Base-by-base conservation (phyloP, 768 basidiomycete genomes). In the Lactarius indigo region DNA sequence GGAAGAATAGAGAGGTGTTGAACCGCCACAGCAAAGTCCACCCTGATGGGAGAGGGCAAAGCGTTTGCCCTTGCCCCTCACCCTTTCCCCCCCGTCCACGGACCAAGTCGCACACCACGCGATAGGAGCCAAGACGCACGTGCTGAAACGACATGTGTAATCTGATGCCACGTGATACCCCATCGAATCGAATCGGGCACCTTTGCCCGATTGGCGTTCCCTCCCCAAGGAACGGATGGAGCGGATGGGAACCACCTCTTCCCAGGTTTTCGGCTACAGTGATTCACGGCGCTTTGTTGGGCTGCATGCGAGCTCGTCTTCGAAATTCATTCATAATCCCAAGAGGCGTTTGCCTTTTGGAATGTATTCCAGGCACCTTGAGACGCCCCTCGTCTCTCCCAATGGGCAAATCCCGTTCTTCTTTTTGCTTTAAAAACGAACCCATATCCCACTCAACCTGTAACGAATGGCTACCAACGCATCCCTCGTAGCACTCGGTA, bases 341-440 rank as follows among this genome's bases (percentile, higher is more conserved):
- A 10, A 28, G 18, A 28, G 9, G 41, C 23, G 28, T 26, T 52
- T 17, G 23, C 33, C 30, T 47, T 50, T 47, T 50, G 31, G 30
- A 20, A 31, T 61, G 64, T 2, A 65, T 61, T 61, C 64, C 64
- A 65, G 64, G 64, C 54, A 61, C 64, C 13, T 0, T 35, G 44
- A 47, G 44, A 18, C 12, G 10, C 18, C n/a, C 13, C n/a, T 52
- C 30, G n/a, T 23, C 31, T 37, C 37, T 30, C 64, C 35, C 39
- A 39, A 42, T 59, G 44, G 60, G 52, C 42, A 35, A 35, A 35
- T 12, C 35, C 35, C 35, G 35, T 35, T 37, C 35, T 37, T 35
- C 35, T 2, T 47, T 10, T 33, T n/a, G 54, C 52, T 28, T 64
- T 59, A 63, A 67, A 66, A 66, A 67, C 44, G 57, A 37, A 37